Percentiles rank a stretch among this genome's conserved stretches.
phyloP scores from a whole-genome alignment of 148 eudicot species.

The Gaultheria prostrata region DNA sequence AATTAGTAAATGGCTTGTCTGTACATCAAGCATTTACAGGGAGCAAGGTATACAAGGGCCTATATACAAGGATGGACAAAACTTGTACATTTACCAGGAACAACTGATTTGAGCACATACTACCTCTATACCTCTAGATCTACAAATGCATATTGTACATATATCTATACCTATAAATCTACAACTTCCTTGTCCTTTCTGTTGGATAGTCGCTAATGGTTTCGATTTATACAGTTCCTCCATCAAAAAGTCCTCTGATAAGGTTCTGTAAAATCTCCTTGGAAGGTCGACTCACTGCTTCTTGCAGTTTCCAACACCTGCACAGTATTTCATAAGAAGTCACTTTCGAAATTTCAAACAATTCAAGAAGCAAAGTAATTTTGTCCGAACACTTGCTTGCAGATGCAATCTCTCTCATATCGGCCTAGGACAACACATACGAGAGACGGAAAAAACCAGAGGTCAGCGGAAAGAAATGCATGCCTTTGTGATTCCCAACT shows the following conservation, averaged over 20 bases:
- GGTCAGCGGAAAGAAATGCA: background rate
- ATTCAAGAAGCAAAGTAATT: slow-evolving; percentile 2
- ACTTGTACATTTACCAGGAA: background rate
- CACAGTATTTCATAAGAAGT: background rate
- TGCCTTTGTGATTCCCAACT: background rate
- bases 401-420: background rate
- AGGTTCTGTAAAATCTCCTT: background rate
- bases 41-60: background rate
- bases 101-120: background rate
- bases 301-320: slow-evolving; percentile 9
- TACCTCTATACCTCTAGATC: background rate
- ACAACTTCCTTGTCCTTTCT: background rate
- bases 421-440: background rate
- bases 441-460: background rate
- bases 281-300: background rate
- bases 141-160: background rate
- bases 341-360: background rate
- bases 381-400: background rate
- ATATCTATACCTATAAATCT: slow-evolving; percentile 2
- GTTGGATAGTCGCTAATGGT: background rate
- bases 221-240: background rate
- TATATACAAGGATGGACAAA: background rate
- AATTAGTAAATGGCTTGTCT: background rate
- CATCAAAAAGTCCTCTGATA: background rate
- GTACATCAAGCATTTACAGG: background rate